Percentiles rank a stretch among this genome's conserved stretches.
Conservation (phyloP, 345 rosid genomes). For the Chamaenerion angustifolium region DNA sequence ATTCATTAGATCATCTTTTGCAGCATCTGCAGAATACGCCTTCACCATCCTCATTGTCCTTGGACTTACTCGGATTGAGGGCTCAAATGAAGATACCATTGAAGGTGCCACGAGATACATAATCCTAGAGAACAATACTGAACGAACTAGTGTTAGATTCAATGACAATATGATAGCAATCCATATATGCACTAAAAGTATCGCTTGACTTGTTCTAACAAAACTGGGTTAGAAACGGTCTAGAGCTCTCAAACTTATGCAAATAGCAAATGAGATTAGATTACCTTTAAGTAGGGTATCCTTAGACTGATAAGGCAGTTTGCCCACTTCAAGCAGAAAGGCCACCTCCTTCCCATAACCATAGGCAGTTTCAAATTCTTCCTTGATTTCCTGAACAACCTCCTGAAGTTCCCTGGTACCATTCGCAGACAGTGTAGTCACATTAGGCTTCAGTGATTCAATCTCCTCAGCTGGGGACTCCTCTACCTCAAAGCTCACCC, state of each 20-base stretch:
- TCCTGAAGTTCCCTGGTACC: conserved; percentile 73
- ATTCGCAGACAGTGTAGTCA: conserved; percentile 46
- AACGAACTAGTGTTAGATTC: conserved; percentile 13
- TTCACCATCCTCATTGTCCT: conserved; percentile 50
- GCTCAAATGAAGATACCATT: conserved; percentile 26
- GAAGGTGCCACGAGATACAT: conserved; percentile 44
- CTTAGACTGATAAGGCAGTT: conserved; percentile 65
- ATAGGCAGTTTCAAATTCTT: conserved; percentile 72
- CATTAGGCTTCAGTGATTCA: conserved; percentile 35
- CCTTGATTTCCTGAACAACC: conserved; percentile 71
- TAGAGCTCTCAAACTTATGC: too few species aligned
- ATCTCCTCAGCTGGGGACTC: conserved; percentile 29
- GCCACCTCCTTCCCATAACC: conserved; percentile 82
- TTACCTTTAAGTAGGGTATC: conserved; percentile 52
- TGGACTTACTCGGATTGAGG: conserved; percentile 33
- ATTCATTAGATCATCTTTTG: conserved; percentile 21
- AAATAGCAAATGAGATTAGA: too few species aligned
- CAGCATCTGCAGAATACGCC: conserved; percentile 34
- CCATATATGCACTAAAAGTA: too few species aligned
- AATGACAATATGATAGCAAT: neutral
- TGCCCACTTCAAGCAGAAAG: conserved; percentile 74
- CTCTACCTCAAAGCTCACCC: conserved; percentile 73
- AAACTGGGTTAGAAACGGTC: too few species aligned
- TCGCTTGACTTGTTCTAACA: too few species aligned
- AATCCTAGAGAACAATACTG: conserved; percentile 73